Evolutionary conservation across 208 protist species (phyloP).

Genomic region (Leishmania arabica): DNA sequence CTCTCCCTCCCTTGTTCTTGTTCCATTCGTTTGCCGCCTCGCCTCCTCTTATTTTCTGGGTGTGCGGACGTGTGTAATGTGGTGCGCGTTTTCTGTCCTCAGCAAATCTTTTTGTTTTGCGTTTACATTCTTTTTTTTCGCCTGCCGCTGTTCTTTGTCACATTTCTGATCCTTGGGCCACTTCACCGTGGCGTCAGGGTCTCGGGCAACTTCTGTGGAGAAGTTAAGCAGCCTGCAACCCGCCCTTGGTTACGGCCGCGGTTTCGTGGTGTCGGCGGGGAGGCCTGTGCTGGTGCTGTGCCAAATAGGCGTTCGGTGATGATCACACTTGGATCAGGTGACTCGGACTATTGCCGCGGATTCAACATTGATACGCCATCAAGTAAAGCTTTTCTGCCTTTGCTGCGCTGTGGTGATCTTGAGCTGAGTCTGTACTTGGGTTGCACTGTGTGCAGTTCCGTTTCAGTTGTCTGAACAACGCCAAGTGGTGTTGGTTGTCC

Average conservation of each 20-base stretch:
- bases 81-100: background rate
- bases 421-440: no score
- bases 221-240: background rate
- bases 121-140: no score
- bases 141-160: background rate
- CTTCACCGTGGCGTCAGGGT: no score
- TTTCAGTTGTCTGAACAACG: no score
- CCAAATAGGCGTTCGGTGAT: background rate
- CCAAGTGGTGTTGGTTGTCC: no score
- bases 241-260: background rate
- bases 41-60: background rate
- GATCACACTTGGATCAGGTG: no score
- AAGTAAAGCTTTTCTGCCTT: no score
- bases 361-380: no score
- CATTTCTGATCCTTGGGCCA: background rate
- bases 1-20: background rate
- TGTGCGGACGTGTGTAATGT: constrained; percentile 1
- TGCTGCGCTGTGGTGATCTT: no score
- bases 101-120: constrained; percentile 6
- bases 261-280: background rate
- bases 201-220: background rate
- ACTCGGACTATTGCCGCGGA: no score
- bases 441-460: no score
- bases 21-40: background rate
- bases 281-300: background rate